Evolutionary conservation across 495 filamentous ascomycete species (phyloP), one percentile per base, ranked within the genome.

Genomic region (Delitschia confertaspora): DNA sequence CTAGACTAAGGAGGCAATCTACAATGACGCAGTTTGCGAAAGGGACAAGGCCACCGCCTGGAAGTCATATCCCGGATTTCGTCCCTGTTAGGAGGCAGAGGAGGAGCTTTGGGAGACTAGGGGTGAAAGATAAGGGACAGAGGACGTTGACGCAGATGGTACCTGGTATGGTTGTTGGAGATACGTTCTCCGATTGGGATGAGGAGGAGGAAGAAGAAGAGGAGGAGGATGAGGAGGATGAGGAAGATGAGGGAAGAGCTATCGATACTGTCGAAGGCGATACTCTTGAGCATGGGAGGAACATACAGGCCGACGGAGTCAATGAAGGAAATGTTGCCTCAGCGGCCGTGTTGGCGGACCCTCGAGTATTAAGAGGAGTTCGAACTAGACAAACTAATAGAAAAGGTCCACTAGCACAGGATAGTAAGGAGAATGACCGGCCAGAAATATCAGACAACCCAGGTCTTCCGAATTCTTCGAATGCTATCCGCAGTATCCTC

Each of bases 81-180:
- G 43, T 40, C 33, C 50, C 13, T 22, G 40, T 22, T n/a, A 55
- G 13, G 11, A 52, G 35, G 33, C 24, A 21, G 30, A 40, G 19
- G 37, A 42, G 10, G 38, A 60, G 35, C 20, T 18, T 38, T 51
- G 45, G 44, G 29, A 23, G 26, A 20, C 24, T 16, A 14, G 14
- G 3, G 8, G 29, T 33, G 17, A 46, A 40, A 18, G 38, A 40
- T 19, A 34, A 40, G 10, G 4, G 25, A 23, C 53, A 56, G 23
- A 22, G 34, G 22, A 56, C 53, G 14, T 25, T 56, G 31, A 56
- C 53, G 6, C 53, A 56, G 21, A 56, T 56, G 47, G 38, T 51
- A 9, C 46, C 42, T 36, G 46, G 51, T 3, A 17, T 50, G 19
- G 23, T 25, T 2, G 18, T 41, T 19, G 19, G 26, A 3, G 31